Evolutionary conservation across 1,284 basidiomycete species (phyloP), one percentile per base, ranked within the genome.

Genomic region (Cutaneotrichosporon cutaneum): DNA sequence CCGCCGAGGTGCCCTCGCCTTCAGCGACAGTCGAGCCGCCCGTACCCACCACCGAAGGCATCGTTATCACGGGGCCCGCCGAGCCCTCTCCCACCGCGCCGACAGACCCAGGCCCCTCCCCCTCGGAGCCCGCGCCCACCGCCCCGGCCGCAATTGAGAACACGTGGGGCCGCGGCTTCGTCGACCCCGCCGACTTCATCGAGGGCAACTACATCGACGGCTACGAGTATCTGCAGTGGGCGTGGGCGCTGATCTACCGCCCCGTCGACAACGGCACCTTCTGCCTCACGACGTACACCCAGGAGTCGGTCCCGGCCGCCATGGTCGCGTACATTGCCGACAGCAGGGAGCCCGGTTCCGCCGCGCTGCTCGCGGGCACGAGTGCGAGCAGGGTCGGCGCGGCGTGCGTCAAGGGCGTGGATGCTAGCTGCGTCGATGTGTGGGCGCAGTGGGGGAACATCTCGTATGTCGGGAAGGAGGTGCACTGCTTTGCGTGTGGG

Each of bases 181-280:
- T 51, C 26, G 18, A 27, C 26, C 8, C 24, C 27, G 48, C 24
- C 27, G 11, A 11, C 48, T 32, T n/a, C 27, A 32, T 51, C 14
- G 24, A 13, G 7, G 48, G 48, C 48, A 9, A 32, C 27, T 51
- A 51, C 48, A 18, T 51, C 48, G 26, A 51, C 48, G 48, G 48
- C 9, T 51, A 27, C 48, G 48, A 51, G 48, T 51, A 51, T 18
- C 27, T 32, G 13, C 13, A 27, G 13, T 51, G 48, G 48, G 48
- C 48, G 48, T 51, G 48, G 48, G 48, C 48, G 48, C 48, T 51
- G 27, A 51, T 51, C 48, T 51, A 51, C 48, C 48, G 48, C 26
- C 48, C 48, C 48, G 48, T 3, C 16, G 26, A 51, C 26, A n/a
- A 18, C 14, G 48, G 48, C 27, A 51, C 48, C 10, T 51, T 51